These are phyloP conservation scores for Pyrrhoderma noxium DNA, from an alignment of 1,284 basidiomycete genomes.

Conservation along the genomic window DNA sequence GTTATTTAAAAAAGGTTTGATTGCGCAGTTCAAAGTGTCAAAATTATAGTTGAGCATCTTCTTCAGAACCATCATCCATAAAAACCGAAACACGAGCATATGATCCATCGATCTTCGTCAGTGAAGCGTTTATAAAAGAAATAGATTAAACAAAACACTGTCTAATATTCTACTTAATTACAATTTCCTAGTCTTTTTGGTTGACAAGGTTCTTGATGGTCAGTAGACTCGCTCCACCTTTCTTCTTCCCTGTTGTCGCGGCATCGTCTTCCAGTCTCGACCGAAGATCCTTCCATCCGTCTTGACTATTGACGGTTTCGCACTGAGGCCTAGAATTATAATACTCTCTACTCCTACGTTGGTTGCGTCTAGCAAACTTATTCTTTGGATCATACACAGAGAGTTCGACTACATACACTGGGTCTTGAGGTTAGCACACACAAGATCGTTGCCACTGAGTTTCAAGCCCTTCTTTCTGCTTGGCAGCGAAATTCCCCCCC, in stretches of 20 bases:
- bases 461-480: constrained; percentile 36
- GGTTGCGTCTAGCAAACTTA: constrained; percentile 53
- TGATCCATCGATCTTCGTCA: no score
- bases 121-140: no score
- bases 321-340: constrained; percentile 67
- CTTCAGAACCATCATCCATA: no score
- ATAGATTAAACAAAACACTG: no score
- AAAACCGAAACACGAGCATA: no score
- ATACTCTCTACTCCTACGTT: constrained; percentile 77
- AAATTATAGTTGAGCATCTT: no score
- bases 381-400: constrained; percentile 50
- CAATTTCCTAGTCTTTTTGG: constrained; percentile 65
- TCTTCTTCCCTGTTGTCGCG: constrained; percentile 44
- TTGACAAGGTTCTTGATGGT: constrained; percentile 76
- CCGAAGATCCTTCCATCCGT: constrained; percentile 45
- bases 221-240: constrained; percentile 56
- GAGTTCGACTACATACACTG: constrained; percentile 46
- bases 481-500: constrained; percentile 60
- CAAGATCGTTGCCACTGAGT: constrained; percentile 52
- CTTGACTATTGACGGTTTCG: constrained; percentile 54
- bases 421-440: constrained; percentile 33
- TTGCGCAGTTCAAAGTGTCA: no score
- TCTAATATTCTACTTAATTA: constrained; percentile 23
- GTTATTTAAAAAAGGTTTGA: no score
- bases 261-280: constrained; percentile 52